These are phyloP conservation scores for Neurospora terricola DNA, from an alignment of 495 filamentous ascomycete genomes.

Conservation along the genomic window DNA sequence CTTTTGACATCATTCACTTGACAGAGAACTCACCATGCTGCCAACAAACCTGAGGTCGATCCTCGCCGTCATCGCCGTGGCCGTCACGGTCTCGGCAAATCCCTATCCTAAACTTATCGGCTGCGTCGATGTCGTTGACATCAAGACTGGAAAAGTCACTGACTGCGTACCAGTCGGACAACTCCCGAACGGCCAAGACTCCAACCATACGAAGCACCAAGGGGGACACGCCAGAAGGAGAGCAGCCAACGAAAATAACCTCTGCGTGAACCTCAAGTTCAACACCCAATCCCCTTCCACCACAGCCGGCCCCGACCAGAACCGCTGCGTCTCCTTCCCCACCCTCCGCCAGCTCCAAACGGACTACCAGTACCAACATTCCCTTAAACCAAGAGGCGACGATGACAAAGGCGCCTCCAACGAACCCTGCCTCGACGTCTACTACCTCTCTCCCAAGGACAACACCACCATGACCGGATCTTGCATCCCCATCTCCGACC, in stretches of 20 bases:
- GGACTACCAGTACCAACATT: background rate
- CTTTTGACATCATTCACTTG: background rate
- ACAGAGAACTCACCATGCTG: background rate
- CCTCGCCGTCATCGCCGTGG: background rate
- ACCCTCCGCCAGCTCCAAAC: background rate
- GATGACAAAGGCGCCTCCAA: background rate
- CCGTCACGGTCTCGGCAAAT: background rate
- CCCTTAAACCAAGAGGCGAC: background rate
- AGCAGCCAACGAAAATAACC: background rate
- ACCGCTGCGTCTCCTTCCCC: background rate
- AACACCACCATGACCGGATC: background rate
- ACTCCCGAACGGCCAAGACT: background rate
- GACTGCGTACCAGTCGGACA: background rate
- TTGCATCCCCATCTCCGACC: background rate
- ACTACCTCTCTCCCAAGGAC: background rate
- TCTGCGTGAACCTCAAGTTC: background rate
- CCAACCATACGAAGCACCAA: background rate
- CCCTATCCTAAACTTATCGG: background rate
- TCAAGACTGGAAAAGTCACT: background rate
- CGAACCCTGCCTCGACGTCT: background rate
- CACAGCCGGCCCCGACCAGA: background rate
- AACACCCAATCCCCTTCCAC: background rate
- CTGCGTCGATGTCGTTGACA: background rate
- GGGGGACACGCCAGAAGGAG: background rate
- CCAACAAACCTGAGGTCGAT: background rate